Base-by-base conservation (phyloP, 176 grass and related monocot genomes). In the Aegilops umbellulata region DNA sequence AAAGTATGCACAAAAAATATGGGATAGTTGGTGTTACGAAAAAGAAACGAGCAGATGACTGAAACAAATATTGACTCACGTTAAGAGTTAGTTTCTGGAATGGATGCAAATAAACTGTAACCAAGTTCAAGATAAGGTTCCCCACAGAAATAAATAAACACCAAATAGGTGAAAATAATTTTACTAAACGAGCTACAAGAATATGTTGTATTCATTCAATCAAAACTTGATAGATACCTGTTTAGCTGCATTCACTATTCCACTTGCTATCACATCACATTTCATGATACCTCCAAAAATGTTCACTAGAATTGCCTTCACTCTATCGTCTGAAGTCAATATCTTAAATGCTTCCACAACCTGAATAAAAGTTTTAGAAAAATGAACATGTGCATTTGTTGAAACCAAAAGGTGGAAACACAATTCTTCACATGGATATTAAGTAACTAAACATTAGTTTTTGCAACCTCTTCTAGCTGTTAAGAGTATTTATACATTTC, bases 241-340 rank as follows among this genome's bases (percentile, higher is more conserved):
- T 67, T 97, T 99, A 87, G 97, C 97, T 88, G 94, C 97, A 93
- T 97, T 97, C 79, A 99, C 90, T 83, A 99, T 99, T 88, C 97
- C 97, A 90, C 90, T 91, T 85, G 97, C 97, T 82, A 99, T 99
- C 53, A 97, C 87, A 61, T 99, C 97, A 85, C 97, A 99, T 82
- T 99, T 99, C 97, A 99, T 93, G 74, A 97, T 99, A 62, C 97
- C 97, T 34, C 94, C 97, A 94, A 99, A 99, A 86, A 99, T 99
- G 85, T 99, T 97, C 58, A 99, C 97, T 69, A 99, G 81, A 93
- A 99, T 99, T 79, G 97, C 97, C 90, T 99, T 99, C 67, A 99
- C 97, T 91, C 92, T 97, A 76, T 99, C 92, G 83, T 97, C 97
- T 76, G 97, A 94, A 79, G 97, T 99, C 85, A 99, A 85, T 83